These are phyloP conservation scores for Camellia japonica DNA, from an alignment of 148 eudicot genomes.

Conservation along the genomic window DNA sequence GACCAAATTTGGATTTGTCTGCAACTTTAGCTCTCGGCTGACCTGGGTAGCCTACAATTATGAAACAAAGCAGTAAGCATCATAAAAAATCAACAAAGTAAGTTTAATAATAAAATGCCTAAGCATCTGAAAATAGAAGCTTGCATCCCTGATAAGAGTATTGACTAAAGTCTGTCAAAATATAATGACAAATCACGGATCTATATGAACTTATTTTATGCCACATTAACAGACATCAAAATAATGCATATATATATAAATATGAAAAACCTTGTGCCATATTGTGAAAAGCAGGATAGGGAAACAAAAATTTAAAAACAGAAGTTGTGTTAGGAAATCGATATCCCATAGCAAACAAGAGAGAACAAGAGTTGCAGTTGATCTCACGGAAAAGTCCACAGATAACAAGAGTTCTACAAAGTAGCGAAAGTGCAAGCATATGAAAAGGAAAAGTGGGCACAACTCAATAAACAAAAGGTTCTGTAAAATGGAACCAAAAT, in stretches of 20 bases:
- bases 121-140: not conserved
- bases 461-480: too few species aligned
- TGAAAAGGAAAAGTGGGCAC: too few species aligned
- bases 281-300: not conserved
- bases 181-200: not conserved
- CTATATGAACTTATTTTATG: not conserved
- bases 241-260: not conserved
- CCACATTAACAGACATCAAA: not conserved
- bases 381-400: too few species aligned
- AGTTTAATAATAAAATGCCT: not conserved
- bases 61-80: not conserved
- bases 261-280: not conserved
- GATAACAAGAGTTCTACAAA: too few species aligned
- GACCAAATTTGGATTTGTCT: slow-evolving; percentile 45
- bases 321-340: too few species aligned
- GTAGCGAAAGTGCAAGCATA: too few species aligned
- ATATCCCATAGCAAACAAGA: too few species aligned
- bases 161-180: not conserved
- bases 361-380: too few species aligned
- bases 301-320: not conserved
- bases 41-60: slow-evolving; percentile 41
- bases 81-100: not conserved
- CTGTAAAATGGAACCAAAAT: not conserved
- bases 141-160: not conserved
- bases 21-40: slow-evolving; percentile 41